These are phyloP conservation scores for Aureobasidium namibiae DNA, from an alignment of 2,329 filamentous ascomycete genomes.

Conservation along the genomic window DNA sequence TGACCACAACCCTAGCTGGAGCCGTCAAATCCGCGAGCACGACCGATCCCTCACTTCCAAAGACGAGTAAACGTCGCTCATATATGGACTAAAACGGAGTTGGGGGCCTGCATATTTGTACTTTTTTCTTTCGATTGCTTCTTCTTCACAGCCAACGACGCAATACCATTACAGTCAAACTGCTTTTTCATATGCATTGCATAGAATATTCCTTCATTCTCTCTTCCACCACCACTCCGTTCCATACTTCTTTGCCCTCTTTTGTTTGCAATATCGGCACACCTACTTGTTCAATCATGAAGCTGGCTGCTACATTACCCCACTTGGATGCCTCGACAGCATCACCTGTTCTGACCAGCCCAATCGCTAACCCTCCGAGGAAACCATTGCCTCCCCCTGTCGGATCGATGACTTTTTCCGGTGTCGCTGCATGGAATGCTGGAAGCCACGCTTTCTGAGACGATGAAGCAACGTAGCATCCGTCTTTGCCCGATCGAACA, in stretches of 20 bases:
- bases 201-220: slow-evolving; percentile 24
- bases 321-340: slow-evolving; percentile 66
- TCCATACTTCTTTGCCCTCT: slow-evolving; percentile 37
- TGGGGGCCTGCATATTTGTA: slow-evolving; percentile 3
- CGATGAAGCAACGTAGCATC: slow-evolving; percentile 48
- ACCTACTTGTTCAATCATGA: slow-evolving; percentile 91
- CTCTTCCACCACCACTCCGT: slow-evolving; percentile 34
- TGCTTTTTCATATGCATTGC: background rate
- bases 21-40: slow-evolving; percentile 62
- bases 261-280: slow-evolving; percentile 51
- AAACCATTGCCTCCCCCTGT: slow-evolving; percentile 94
- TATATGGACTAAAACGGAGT: background rate
- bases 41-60: slow-evolving; percentile 32
- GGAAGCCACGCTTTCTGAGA: slow-evolving; percentile 56
- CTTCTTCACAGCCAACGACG: background rate
- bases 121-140: background rate
- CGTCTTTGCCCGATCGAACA: slow-evolving; percentile 62
- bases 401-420: slow-evolving; percentile 66
- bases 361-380: slow-evolving; percentile 54
- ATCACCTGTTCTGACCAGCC: slow-evolving; percentile 44
- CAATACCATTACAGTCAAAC: slow-evolving; percentile 11
- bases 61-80: background rate
- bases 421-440: slow-evolving; percentile 55
- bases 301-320: slow-evolving; percentile 77
- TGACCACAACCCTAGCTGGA: slow-evolving; percentile 42